Base-by-base conservation (phyloP, 148 eudicot species). In the Oxyria digyna region DNA sequence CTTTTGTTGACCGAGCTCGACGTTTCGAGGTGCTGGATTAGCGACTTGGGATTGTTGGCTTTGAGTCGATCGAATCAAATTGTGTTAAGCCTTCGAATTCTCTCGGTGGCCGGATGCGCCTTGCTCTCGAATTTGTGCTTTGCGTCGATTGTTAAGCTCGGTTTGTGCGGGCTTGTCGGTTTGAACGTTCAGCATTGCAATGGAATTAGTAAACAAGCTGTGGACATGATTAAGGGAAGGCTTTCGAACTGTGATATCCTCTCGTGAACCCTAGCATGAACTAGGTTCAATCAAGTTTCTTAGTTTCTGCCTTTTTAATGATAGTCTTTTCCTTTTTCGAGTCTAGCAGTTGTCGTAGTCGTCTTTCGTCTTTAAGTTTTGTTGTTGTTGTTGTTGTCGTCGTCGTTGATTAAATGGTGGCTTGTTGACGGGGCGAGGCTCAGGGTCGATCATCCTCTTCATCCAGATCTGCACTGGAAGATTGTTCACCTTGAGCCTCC, bases 211-310 rank as follows among this genome's bases (percentile, higher is more conserved):
- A 76, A 72, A 68, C 72, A 69, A 18, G 71, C 69, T 14, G 71
- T 88, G 26, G 85, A 82, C 78, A 78, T 82, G 80, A 90, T 93
- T 45, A 62, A 73, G 43, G 83, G 77, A 70, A 68, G 71, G 13
- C 81, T 89, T 0, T 80, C 78, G 81, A 78, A 77, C 75, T 89
- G 96, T 21, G 95, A 93, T 45, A 82, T 93, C 77, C 95, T 87
- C 40, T 78, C 78, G 31, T 89, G 75, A 83, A 43, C 62, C 41
- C 24, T 73, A 66, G 65, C 35, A 29, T 59, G 65, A 59, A 11
- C 69, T 20, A 46, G 69, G 69, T 37, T 20, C 6, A 24, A 8
- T 66, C 26, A n/a, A n/a, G n/a, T n/a, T n/a, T 32, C 35, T 0
- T 62, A 62, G 9, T 33, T 3, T 64, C n/a, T n/a, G n/a, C n/a